Base-by-base conservation (phyloP, 805 yeast species). In the Scheffersomyces amazonensis region DNA sequence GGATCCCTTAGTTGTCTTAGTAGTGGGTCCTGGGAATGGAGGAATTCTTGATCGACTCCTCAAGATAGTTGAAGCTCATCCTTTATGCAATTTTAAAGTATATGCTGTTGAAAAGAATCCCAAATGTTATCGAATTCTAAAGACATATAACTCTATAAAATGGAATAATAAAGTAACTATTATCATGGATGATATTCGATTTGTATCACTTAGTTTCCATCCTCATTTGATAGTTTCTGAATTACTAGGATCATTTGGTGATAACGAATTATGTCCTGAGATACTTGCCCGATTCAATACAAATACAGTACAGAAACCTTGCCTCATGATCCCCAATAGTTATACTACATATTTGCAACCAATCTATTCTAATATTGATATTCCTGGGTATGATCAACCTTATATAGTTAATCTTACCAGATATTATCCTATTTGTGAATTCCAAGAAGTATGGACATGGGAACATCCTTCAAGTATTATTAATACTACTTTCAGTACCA, bases 11-110 rank as follows among this genome's bases (percentile, higher is more conserved):
- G 40, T 37, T 2, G 62, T 86, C 7, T 70, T 84, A 3, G 73
- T 90, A 2, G 80, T 84, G 2, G 97, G 97, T 0, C 93, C 96
- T 0, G 97, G 97, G 1, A 65, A 88, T 32, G 97, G 97, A 1
- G 90, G 91, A 0, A 60, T 90, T 20, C 80, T 89, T 2, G 80
- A 80, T 31, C 65, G 29, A 31, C 36, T 45, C 31, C 31, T 31
- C 20, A 39, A 39, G 5, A 31, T 31, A 41, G 40, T 30, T 16
- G 13, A 19, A 20, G 24, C 30, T 16, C 11, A 30, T 8, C 5
- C 5, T 24, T 10, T 5, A 10, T 7, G 6, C 4, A 23, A 23
- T 23, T 35, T 36, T 31, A 19, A 29, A 1, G 40, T 66, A n/a
- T 42, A 43, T 15, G 87, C 93, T 1, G 61, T 88, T 12, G 96